Evolutionary conservation across 1,284 basidiomycete species (phyloP).

Genomic region (Fomitopsis betulina): DNA sequence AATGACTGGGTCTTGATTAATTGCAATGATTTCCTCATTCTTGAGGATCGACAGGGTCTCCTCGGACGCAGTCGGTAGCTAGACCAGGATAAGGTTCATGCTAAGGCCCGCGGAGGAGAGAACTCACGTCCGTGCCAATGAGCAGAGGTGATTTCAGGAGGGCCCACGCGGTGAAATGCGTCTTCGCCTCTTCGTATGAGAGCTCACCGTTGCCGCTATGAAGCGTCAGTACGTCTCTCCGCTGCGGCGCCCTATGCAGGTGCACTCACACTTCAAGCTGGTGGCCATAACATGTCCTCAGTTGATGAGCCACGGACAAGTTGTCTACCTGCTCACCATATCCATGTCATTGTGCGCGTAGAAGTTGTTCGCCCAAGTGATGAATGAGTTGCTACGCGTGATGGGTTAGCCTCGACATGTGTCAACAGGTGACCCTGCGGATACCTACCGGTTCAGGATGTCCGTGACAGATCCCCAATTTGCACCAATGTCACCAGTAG

Average conservation of each 20-base stretch:
- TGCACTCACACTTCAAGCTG: no score
- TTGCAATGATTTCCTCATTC: conserved; percentile 61
- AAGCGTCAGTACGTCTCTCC: not conserved
- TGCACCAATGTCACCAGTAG: conserved; percentile 30
- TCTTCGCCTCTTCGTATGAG: no score
- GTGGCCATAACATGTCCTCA: not conserved
- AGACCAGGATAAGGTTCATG: not conserved
- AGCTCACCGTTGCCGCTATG: conserved; percentile 30
- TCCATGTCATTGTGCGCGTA: no score
- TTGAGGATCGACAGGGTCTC: conserved; percentile 51
- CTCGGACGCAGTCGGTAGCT: conserved; percentile 47
- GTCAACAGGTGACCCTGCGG: no score
- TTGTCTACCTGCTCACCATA: conserved; percentile 12
- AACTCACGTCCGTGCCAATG: no score
- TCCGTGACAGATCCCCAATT: conserved; percentile 34
- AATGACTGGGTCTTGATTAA: conserved; percentile 62
- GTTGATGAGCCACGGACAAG: no score
- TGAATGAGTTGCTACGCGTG: conserved; percentile 19
- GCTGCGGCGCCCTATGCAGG: not conserved
- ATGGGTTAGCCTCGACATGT: not conserved
- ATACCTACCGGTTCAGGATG: conserved; percentile 38
- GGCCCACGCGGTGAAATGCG: no score
- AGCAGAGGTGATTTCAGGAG: no score
- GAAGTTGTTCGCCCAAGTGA: no score
- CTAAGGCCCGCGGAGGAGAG: not conserved